Evolutionary conservation across 345 rosid genomes (phyloP).

Genomic region (Sisymbrium altissimum): DNA sequence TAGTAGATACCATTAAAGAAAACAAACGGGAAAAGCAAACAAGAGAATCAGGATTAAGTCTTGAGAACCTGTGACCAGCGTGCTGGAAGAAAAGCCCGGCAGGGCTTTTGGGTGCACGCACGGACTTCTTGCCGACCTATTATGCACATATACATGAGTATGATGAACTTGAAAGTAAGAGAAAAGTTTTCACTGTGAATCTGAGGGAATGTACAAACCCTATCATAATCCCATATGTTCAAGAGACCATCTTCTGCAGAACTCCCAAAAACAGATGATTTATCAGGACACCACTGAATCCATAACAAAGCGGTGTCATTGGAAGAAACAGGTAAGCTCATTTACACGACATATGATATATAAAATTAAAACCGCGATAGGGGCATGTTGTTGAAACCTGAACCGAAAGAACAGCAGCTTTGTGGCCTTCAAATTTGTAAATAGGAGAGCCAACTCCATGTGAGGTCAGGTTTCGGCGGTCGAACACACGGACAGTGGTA

Average conservation of each 20-base stretch:
- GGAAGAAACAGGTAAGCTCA: neutral
- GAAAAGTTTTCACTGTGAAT: neutral
- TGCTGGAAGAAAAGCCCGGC: slow-evolving; percentile 42
- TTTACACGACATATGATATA: neutral
- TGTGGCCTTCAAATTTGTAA: slow-evolving; percentile 82
- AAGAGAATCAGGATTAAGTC: neutral
- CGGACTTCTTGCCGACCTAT: slow-evolving; percentile 35
- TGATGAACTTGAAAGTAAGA: neutral
- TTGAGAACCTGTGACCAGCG: slow-evolving; percentile 40
- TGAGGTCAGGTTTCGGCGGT: slow-evolving; percentile 73
- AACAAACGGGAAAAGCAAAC: neutral
- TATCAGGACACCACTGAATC: slow-evolving; percentile 89
- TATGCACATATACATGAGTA: neutral
- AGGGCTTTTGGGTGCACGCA: slow-evolving; percentile 31
- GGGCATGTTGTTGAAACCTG: slow-evolving; percentile 49
- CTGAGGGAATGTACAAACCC: slow-evolving; percentile 41
- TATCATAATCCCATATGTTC: slow-evolving; percentile 91
- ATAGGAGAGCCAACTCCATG: slow-evolving; percentile 76
- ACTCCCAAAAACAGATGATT: slow-evolving; percentile 88
- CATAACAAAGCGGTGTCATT: neutral
- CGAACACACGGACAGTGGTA: slow-evolving; percentile 74
- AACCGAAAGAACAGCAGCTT: slow-evolving; percentile 87
- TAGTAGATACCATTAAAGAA: slow-evolving; percentile 4
- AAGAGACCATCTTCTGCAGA: slow-evolving; percentile 95
- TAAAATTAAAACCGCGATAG: neutral